Base-by-base conservation (phyloP, 192 early-diverging fungal genomes). In the Backusella westeae region DNA sequence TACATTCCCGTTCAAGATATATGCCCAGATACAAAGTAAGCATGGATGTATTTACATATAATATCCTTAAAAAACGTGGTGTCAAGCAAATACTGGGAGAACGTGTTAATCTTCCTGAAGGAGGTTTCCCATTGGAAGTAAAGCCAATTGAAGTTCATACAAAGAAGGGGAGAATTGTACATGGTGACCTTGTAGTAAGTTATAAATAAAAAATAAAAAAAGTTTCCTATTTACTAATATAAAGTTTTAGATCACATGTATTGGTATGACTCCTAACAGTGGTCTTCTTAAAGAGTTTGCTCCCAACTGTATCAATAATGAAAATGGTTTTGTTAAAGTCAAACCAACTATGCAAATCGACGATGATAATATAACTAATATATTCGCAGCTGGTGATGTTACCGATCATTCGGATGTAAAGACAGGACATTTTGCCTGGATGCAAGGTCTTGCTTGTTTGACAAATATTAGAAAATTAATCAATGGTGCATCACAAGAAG, bases 381-480 rank as follows among this genome's bases (percentile, higher is more conserved):
- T 96, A 38, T 96, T 90, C 76, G 90, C 92, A 14, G 80, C 86
- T 35, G 95, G 95, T 19, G 95, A 96, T 78, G 89, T 94, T 12
- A 84, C 81, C 67, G 82, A 85, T 36, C 76, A 84, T 12, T 82
- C 77, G 15, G 82, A 77, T 44, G 74, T 85, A 23, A 89, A 89
- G 7, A 79, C 78, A 10, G 78, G 78, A 10, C 78, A 79, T 53
- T 79, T 66, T 72, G 78, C 78, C 8, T 79, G 78, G 78, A 66
- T 71, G 52, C 78, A 79, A 35, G 69, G 73, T 26, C 52, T 79
- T 10, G 68, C 78, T 17, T 74, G 69, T 26, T 56, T 75, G 3
- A 23, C 46, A 5, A 79, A 79, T 41, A 79, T 79, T 15, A 71
- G 46, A 29, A 70, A 66, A 52, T 19, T 75, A n/a, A 79, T 75